Percentiles rank a stretch among this genome's conserved stretches.
Evolutionary conservation across 345 rosid genomes (phyloP).

Genomic region (Ricinus communis): DNA sequence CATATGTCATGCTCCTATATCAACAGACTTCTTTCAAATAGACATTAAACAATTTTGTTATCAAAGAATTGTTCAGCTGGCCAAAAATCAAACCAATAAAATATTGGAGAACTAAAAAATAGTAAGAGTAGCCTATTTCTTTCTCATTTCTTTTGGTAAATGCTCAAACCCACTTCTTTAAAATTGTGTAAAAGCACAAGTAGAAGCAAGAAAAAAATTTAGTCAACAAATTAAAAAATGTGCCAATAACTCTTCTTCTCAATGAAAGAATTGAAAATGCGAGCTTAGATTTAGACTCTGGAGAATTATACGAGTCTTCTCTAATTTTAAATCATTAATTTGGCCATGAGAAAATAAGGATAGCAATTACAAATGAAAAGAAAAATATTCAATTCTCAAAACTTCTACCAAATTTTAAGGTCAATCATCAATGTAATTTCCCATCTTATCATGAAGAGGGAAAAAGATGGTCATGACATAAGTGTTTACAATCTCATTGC

Average conservation of each 20-base stretch:
- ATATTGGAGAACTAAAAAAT: not conserved
- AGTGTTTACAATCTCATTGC: not conserved
- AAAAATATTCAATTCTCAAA: too few species aligned
- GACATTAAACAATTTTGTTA: too few species aligned
- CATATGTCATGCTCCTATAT: not conserved
- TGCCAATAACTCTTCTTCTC: not conserved
- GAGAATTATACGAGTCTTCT: too few species aligned
- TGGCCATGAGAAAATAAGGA: too few species aligned
- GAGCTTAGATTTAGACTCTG: not conserved
- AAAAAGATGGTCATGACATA: not conserved
- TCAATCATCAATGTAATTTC: conserved; percentile 1
- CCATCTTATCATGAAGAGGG: not conserved
- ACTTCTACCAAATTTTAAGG: not conserved
- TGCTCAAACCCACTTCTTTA: not conserved
- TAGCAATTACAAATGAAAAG: too few species aligned
- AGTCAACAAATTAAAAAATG: not conserved
- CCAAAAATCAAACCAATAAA: not conserved
- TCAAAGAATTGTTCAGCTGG: not conserved
- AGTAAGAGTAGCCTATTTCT: not conserved
- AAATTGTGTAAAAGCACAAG: not conserved
- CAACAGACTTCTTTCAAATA: not conserved
- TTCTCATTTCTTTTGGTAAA: not conserved
- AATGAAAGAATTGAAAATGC: not conserved
- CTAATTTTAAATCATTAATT: too few species aligned
- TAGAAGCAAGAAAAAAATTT: not conserved